Conservation (phyloP, 306 rosid genomes). For the Benincasa hispida region DNA sequence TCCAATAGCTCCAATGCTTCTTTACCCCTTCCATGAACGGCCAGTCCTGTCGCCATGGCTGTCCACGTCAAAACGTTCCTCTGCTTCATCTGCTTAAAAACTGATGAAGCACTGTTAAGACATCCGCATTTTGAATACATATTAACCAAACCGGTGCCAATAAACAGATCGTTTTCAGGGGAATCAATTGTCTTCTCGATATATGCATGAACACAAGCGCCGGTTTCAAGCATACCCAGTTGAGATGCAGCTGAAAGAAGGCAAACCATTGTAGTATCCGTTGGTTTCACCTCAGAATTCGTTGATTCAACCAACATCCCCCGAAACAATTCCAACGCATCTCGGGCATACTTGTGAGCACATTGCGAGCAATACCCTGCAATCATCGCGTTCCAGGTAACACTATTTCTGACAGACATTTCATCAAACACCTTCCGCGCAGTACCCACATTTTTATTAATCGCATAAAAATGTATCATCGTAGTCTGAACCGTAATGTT, state of each 20-base stretch:
- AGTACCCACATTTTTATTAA: slow-evolving; percentile 33
- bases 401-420: slow-evolving; percentile 38
- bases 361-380: slow-evolving; percentile 47
- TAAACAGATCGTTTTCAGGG: slow-evolving; percentile 54
- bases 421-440: slow-evolving; percentile 63
- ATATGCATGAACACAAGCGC: slow-evolving; percentile 58
- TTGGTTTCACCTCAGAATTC: slow-evolving; percentile 36
- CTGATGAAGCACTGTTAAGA: slow-evolving; percentile 31
- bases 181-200: slow-evolving; percentile 29
- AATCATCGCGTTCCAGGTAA: slow-evolving; percentile 74
- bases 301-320: slow-evolving; percentile 37
- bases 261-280: slow-evolving; percentile 53
- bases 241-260: slow-evolving; percentile 58
- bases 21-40: slow-evolving; percentile 62
- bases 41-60: slow-evolving; percentile 59
- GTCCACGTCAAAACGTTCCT: slow-evolving; percentile 72
- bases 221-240: slow-evolving; percentile 41
- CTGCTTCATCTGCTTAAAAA: slow-evolving; percentile 37
- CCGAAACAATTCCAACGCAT: slow-evolving; percentile 40
- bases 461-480: slow-evolving; percentile 38
- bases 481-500: slow-evolving; percentile 48
- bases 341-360: slow-evolving; percentile 19
- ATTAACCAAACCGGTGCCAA: slow-evolving; percentile 70
- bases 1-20: slow-evolving; percentile 47
- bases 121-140: slow-evolving; percentile 84